phyloP scores from a whole-genome alignment of 371 early-diverging fungal species.

The Rhizopus stolonifer region DNA sequence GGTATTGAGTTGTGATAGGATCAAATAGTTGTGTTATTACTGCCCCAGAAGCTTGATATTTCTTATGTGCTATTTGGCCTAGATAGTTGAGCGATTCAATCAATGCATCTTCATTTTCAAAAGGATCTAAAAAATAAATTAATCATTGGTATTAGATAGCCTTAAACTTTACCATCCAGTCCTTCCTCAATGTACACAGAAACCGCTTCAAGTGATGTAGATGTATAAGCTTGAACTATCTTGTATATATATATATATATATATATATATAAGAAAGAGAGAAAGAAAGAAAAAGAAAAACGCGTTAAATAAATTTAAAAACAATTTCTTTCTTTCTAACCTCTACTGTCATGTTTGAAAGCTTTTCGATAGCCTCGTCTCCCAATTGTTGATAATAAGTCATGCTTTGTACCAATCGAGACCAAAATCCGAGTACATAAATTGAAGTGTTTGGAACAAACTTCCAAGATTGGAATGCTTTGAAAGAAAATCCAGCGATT shows the following conservation, averaged over 20 bases:
- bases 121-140: slow-evolving; percentile 49
- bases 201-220: slow-evolving; percentile 59
- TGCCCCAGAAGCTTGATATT: slow-evolving; percentile 66
- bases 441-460: slow-evolving; percentile 60
- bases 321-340: slow-evolving; percentile 8
- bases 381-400: slow-evolving; percentile 50
- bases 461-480: slow-evolving; percentile 76
- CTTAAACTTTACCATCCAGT: slow-evolving; percentile 52
- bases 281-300: no score
- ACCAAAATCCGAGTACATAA: slow-evolving; percentile 87
- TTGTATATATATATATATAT: no score
- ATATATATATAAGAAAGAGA: no score
- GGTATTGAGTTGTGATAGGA: slow-evolving; percentile 66
- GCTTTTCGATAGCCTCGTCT: slow-evolving; percentile 42
- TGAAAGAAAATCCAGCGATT: slow-evolving; percentile 73
- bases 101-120: slow-evolving; percentile 75
- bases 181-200: slow-evolving; percentile 60
- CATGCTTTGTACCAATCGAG: slow-evolving; percentile 69
- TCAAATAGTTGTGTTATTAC: slow-evolving; percentile 62
- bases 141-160: neutral
- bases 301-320: no score
- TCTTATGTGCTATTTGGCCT: slow-evolving; percentile 72
- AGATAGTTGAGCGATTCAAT: slow-evolving; percentile 71
- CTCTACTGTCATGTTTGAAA: slow-evolving; percentile 41
- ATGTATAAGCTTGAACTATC: slow-evolving; percentile 54